Base-by-base conservation (phyloP, 169 alveolate species). In the Ichthyophthirius multifiliis region DNA sequence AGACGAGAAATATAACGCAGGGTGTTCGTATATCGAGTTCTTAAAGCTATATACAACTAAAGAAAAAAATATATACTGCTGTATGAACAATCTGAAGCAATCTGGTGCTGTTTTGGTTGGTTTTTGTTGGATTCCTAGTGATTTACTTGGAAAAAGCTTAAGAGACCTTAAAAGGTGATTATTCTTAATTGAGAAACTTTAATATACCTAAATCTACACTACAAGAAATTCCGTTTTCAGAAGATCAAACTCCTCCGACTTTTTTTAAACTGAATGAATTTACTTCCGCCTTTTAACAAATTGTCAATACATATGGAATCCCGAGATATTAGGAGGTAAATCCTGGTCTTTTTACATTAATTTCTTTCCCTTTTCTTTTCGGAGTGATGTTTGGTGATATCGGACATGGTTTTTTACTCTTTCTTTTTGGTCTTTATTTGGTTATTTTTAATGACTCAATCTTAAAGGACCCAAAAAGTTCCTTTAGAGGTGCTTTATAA, bases 381-480 rank as follows among this genome's bases (percentile, higher is more conserved):
- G 99, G 99, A 13, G 96, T 99, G 41, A 99, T 99, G 99, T 99
- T 98, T 84, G 99, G 99, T 3, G 99, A 99, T 88, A 96, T 99
- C 12, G 99, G 99, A 1, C 99, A 99, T 88, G 99, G 99, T 7
- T 82, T 94, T 27, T 65, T 98, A 35, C 84, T 98, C 34, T 89
- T 96, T 41, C 79, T 94, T 20, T 93, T 97, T 83, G 98, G 98
- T 18, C 15, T 48, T 1, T 46, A 35, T 47, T 34, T 71, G 9
- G 65, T 76, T 35, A 48, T 81, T 5, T 37, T 34, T 34, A 67
- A 67, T 15, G 43, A 48, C 15, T 55, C 71, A 35, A 62, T 16
- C 23, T 34, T 67, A 18, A 64, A 35, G 13, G 75, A 64, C 41
- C n/a, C 35, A n/a, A 18, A 0, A 13, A 31, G 78, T 5, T 27